Base-by-base conservation (phyloP, 192 early-diverging fungal species). In the Umbelopsis ramanniana region DNA sequence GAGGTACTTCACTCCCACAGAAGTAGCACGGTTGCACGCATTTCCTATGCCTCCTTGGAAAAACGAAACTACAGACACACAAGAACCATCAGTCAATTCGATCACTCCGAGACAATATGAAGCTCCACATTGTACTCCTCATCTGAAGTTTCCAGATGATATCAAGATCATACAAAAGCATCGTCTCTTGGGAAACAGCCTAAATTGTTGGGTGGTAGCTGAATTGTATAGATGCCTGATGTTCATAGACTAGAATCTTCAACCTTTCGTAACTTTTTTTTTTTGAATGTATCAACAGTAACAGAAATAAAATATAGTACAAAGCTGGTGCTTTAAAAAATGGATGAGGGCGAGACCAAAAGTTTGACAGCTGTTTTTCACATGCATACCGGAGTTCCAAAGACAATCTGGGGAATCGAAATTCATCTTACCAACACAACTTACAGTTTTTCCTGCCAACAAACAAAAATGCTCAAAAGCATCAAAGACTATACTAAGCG, bases 101-200 rank as follows among this genome's bases (percentile, higher is more conserved):
- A 23, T 2, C 24, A 9, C 8, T 5, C 73, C 52, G 21, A 37
- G 71, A 46, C 57, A 45, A 29, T 76, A 68, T 37, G 9, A 46
- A 6, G 23, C 57, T 43, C 53, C 75, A 11, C 43, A 24, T 21
- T 68, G 24, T 26, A 21, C 15, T 19, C 74, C 82, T 9, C 77
- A 74, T 35, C 84, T 97, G 9, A 66, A 76, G 29, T 96, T 97
- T 73, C 95, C 95, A 0, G 67, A 67, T 1, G 68, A 70, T 35
- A 83, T 93, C 17, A 91, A 81, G 15, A 71, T 79, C 5, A 80
- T 83, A 46, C 95, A 97, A 73, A 73, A 83, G 38, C 95, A 93
- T 76, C 83, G 87, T 37, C 68, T 97, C 53, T 81, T 99, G 8
- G 95, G 97, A 6, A 99, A 97, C 78, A 92, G 90, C 43, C 79